Percentiles rank a stretch among this genome's conserved stretches.
These are phyloP conservation scores for Polyporus arcularius DNA, from an alignment of 768 basidiomycete genomes.

Conservation along the genomic window DNA sequence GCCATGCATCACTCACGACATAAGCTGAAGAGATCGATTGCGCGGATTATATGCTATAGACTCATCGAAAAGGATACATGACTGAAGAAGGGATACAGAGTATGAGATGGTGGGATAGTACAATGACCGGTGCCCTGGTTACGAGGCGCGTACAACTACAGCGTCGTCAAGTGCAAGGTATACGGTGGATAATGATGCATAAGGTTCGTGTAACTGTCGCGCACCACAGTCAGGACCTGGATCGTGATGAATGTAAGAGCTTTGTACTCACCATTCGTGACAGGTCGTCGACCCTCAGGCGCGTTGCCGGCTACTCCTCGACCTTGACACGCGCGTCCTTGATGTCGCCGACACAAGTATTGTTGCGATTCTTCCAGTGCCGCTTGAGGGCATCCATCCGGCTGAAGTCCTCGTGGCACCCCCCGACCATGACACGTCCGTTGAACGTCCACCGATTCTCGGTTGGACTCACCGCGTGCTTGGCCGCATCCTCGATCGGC, in stretches of 20 bases:
- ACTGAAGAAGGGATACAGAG: background rate
- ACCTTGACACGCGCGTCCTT: conserved; percentile 9
- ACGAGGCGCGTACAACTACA: background rate
- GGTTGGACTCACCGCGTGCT: background rate
- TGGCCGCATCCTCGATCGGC: conserved; percentile 26
- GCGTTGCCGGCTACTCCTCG: conserved; percentile 2
- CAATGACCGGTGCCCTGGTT: conserved; percentile 1
- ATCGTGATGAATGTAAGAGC: background rate
- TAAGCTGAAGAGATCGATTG: background rate
- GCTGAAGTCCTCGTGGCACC: conserved; percentile 40
- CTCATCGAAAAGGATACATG: background rate
- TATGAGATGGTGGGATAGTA: background rate
- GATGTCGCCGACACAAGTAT: conserved; percentile 12
- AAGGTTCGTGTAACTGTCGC: background rate
- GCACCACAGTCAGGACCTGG: background rate
- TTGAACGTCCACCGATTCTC: conserved; percentile 24
- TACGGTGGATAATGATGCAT: background rate
- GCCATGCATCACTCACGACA: background rate
- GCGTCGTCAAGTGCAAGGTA: background rate
- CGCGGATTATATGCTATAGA: background rate
- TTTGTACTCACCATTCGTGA: background rate
- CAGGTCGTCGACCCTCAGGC: background rate
- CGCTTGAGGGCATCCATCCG: conserved; percentile 43
- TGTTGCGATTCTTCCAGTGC: conserved; percentile 27
- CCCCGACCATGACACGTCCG: conserved; percentile 36